phyloP scores from a whole-genome alignment of 2,329 filamentous ascomycete genomes.

The Microascus cirrosus region DNA sequence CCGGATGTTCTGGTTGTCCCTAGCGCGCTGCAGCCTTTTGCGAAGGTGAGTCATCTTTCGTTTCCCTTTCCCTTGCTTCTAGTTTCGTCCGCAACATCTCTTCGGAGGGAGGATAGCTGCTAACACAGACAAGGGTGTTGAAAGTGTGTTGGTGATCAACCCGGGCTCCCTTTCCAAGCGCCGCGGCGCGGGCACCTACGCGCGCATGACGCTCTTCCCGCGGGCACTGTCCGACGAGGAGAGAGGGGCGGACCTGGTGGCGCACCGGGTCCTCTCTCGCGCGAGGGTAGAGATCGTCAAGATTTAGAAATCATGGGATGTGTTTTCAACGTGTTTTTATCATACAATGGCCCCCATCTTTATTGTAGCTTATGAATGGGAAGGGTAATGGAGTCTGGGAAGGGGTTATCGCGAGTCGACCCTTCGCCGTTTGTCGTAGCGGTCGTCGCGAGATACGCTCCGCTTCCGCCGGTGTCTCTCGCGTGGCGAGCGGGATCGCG shows the following conservation, averaged over 20 bases:
- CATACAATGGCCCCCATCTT: not conserved
- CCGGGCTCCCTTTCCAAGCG: conserved; percentile 80
- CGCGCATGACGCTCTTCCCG: conserved; percentile 64
- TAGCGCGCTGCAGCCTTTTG: conserved; percentile 74
- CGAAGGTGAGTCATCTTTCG: conserved; percentile 52
- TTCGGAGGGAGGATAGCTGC: not conserved
- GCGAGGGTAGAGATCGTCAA: conserved; percentile 78
- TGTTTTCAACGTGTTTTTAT: not conserved
- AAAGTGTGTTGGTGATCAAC: conserved; percentile 83
- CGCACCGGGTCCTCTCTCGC: conserved; percentile 70
- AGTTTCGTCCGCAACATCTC: not conserved
- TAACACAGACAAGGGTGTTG: conserved; percentile 56
- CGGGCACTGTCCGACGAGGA: conserved; percentile 48
- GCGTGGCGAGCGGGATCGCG: conserved; percentile 41
- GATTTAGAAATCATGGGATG: conserved; percentile 38
- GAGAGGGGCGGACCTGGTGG: conserved; percentile 41
- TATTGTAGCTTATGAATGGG: not conserved
- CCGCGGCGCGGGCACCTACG: conserved; percentile 74
- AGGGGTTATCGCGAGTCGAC: conserved; percentile 21
- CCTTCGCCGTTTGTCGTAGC: conserved; percentile 48
- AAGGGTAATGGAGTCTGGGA: not conserved
- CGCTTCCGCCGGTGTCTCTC: conserved; percentile 36
- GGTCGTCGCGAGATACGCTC: conserved; percentile 44
- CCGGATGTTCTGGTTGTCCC: conserved; percentile 80
- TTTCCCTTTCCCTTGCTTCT: not conserved